Evolutionary conservation across 2,329 filamentous ascomycete species (phyloP), one percentile per base, ranked within the genome.

Genomic region (Sporothrix inflata): DNA sequence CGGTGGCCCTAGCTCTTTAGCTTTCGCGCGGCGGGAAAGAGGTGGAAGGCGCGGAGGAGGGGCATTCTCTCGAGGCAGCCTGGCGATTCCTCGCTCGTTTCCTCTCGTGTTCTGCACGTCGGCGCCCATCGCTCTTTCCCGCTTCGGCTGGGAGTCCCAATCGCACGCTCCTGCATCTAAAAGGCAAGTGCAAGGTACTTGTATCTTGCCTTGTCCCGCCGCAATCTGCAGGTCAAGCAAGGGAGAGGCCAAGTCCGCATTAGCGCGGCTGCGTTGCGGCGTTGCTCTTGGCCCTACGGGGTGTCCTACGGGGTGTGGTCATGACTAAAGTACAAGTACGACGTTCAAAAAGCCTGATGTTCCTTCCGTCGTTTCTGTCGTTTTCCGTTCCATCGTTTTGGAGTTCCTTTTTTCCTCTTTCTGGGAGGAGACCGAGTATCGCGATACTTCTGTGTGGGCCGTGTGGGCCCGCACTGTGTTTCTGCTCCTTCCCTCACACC

Each of bases 1-100:
- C 51, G 30, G 53, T 30, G n/a, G 71, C 60, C 70, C 63, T 73
- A 73, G 71, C 65, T 72, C 21, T 63, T 57, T 73, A 72, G 72
- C 70, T 72, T 51, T 63, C 12, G 66, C 66, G 51, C 53, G n/a
- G 70, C 42, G 40, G 55, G 27, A 61, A 51, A 45, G 51, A 57
- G 14, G n/a, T 55, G 51, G 24, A 55, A 30, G 12, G 24, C 53
- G 24, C 24, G 16, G 38, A 66, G 60, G 70, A 67, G 60, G 47
- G 60, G 60, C 67, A 45, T 30, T 45, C 11, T 24, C 51, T 24
- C 24, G 42, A 49, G 63, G 7, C 14, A 51, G 30, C 21, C 45
- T 14, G 45, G 45, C 51, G 21, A 40, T 40, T 12, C 21, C 14
- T 34, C 63, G 5, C 40, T 27, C 63, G 19, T n/a, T 21, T 21